Base-by-base conservation (phyloP, 2,329 filamentous ascomycete species). In the Neonectria faginata region DNA sequence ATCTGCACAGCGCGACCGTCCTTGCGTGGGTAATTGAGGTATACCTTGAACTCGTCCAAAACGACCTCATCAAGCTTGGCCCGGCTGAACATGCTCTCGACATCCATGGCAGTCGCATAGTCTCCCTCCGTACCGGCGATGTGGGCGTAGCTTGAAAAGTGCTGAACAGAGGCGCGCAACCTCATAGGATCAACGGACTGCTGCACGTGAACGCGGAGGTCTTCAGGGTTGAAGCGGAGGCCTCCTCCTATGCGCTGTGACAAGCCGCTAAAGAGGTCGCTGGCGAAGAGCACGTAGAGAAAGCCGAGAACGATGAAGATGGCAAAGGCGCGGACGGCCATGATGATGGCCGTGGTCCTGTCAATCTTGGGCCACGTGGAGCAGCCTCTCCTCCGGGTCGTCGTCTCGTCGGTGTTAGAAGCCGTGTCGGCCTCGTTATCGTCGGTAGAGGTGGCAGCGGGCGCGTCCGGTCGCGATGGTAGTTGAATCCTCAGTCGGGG, bases 71-170 rank as follows among this genome's bases (percentile, higher is more conserved):
- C 94, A 74, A 99, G 84, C 4, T 88, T 87, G 50, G 90, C 89
- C 55, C 85, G 85, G 69, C 82, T 81, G 79, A 97, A 97, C 77
- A 91, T 87, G 73, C 89, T 89, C 78, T 94, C 87, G 59, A 97
- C 88, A 83, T 94, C 97, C 81, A 93, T 87, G 8, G 93, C 95
- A 59, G 97, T 85, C 50, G 91, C 92, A 73, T 91, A 94, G 80
- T 97, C 95, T 52, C 96, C 96, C 80, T 97, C 91, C 3, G 94
- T 97, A n/a, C 96, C 96, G 2, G 93, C 96, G 67, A 98, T 85
- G 78, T 98, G 96, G 66, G 96, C 92, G 76, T 92, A 97, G 60
- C 87, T 87, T 5, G 93, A 95, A 67, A 95, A 89, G 74, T 94
- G 91, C 73, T 87, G 83, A 64, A 97, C 81, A 62, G 92, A 92